Percentiles rank a stretch among this genome's conserved stretches.
phyloP scores from a whole-genome alignment of 148 eudicot genomes.

The Dianthus caryophyllus region DNA sequence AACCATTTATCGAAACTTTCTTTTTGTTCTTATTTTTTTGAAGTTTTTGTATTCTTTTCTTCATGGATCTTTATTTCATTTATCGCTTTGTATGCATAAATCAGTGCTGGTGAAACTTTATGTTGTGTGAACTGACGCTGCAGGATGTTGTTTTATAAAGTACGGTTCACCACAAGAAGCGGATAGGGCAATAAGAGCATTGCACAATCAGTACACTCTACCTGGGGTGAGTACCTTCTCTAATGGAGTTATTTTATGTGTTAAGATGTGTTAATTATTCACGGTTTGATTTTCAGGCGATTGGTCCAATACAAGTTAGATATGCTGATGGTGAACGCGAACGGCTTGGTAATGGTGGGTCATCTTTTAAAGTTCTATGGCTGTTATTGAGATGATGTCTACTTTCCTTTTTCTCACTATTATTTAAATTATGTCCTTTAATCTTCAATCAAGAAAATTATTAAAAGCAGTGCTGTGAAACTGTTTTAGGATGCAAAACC shows the following conservation, averaged over 20 bases:
- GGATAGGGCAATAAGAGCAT: conserved; percentile 76
- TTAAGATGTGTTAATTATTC: conserved; percentile 5
- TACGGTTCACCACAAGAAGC: conserved; percentile 91
- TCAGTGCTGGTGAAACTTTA: conserved; percentile 19
- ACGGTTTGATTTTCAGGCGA: conserved; percentile 48
- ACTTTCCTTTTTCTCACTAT: background rate
- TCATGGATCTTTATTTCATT: background rate
- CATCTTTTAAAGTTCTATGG: conserved; percentile 8
- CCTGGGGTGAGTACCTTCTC: conserved; percentile 63
- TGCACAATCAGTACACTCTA: conserved; percentile 67
- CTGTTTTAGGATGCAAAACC: background rate
- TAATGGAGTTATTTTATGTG: conserved; percentile 9
- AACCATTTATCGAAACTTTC: background rate
- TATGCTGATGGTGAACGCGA: conserved; percentile 99
- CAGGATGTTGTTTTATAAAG: conserved; percentile 97
- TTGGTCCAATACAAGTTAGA: conserved; percentile 93
- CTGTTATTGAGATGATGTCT: background rate
- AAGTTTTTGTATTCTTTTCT: background rate
- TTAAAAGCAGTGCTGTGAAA: background rate
- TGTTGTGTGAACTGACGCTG: conserved; percentile 40
- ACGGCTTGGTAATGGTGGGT: conserved; percentile 65
- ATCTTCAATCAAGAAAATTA: background rate
- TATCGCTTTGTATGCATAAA: conserved; percentile 15
- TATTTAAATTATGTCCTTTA: background rate
- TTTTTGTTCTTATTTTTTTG: background rate